Evolutionary conservation across 441 rosid species (phyloP), one percentile per base, ranked within the genome.

Genomic region (Croton laevigatus): DNA sequence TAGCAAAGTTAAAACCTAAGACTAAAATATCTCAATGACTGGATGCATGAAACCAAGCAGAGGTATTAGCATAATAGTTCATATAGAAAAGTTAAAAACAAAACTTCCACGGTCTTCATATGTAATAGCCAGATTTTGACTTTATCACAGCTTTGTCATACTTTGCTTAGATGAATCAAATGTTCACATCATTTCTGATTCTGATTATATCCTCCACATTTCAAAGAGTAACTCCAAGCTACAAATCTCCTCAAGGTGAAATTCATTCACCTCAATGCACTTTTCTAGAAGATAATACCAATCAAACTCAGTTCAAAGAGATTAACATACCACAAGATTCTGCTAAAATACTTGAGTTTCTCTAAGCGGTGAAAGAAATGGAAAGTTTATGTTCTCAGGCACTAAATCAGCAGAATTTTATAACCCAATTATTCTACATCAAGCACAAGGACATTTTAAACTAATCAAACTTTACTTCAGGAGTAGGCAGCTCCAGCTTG

Each of bases 361-460:
- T 19, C 19, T 19, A 40, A 11, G 5, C 27, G 40, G 42, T 17
- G 11, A 62, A 10, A 19, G 4, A 3, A 40, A 2, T 48, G 20
- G 23, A 20, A 62, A 57, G 2, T 3, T 54, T 54, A 55, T 20
- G 32, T 22, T 20, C 46, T 62, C 42, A 51, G 48, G 51, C 45
- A 40, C 10, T 37, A 17, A 8, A 6, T 38, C 65, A 62, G 49
- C 42, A 8, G 19, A 62, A 19, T 64, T 27, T 36, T n/a, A 45
- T n/a, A 51, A 16, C 68, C 54, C 46, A 14, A 38, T 64, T 64
- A 46, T 22, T n/a, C 22, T 63, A 42, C 16, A 37, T 61, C 48
- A 60, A 16, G 48, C 65, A 48, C 6, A n/a, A 4, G 6, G 44
- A 17, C 14, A 48, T 48, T 48, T 48, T 6, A 48, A 48, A 5